These are phyloP conservation scores for Castanospermum australe DNA, from an alignment of 306 rosid genomes.

Conservation along the genomic window DNA sequence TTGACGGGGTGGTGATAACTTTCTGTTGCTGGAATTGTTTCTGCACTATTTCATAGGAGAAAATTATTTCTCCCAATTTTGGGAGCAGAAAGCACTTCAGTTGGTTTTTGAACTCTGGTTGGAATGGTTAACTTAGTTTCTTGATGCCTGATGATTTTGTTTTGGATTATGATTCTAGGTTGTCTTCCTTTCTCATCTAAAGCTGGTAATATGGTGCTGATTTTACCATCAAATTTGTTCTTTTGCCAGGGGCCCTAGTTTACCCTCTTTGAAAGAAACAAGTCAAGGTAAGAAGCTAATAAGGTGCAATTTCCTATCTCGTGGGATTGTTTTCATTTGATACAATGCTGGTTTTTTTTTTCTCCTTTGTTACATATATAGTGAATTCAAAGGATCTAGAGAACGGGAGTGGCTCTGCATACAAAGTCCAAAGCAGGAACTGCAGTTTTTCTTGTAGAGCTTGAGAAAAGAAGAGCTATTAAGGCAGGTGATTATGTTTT, in stretches of 20 bases:
- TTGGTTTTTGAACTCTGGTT: conserved; percentile 7
- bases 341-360: not conserved
- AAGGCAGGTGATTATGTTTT: conserved; percentile 46
- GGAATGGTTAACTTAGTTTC: not conserved
- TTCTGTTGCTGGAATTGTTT: not conserved
- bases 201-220: conserved; percentile 3
- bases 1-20: not conserved
- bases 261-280: conserved; percentile 25
- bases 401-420: conserved; percentile 21
- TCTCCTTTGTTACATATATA: conserved; percentile 20
- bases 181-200: not conserved
- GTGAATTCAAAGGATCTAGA: conserved; percentile 51
- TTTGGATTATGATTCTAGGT: not conserved
- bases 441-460: conserved; percentile 69
- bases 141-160: not conserved
- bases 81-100: not conserved
- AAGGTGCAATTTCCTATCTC: not conserved
- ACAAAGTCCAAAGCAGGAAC: conserved; percentile 55
- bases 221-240: not conserved
- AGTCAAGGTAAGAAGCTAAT: conserved; percentile 38
- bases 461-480: conserved; percentile 76
- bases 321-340: not conserved
- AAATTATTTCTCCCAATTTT: not conserved
- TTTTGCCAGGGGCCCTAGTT: conserved; percentile 36
- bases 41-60: not conserved